Percentiles rank a stretch among this genome's conserved stretches.
These are phyloP conservation scores for Debaryomyces coudertii DNA, from an alignment of 1,139 yeast genomes.

Conservation along the genomic window DNA sequence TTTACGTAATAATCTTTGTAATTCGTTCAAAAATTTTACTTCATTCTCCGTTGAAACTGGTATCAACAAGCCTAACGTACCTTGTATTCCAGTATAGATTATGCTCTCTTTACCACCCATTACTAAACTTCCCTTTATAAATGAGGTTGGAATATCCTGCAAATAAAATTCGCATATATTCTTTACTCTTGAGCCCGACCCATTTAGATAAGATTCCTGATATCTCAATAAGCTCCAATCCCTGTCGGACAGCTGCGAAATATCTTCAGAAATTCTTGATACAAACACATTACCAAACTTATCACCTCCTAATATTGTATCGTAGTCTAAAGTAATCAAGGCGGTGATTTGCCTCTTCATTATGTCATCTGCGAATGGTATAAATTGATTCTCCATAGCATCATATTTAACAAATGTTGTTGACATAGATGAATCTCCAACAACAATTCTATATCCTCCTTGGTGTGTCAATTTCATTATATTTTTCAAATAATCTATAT, in stretches of 20 bases:
- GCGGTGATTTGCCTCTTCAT: conserved; percentile 69
- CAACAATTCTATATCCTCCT: conserved; percentile 59
- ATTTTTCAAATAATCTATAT: conserved; percentile 37
- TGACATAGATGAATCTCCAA: conserved; percentile 68
- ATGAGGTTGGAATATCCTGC: conserved; percentile 71
- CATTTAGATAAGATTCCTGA: conserved; percentile 48
- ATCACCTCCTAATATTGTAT: conserved; percentile 86
- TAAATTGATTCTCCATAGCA: conserved; percentile 50
- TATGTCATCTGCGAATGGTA: conserved; percentile 71
- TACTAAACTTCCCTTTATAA: conserved; percentile 55
- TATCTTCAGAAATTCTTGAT: conserved; percentile 55
- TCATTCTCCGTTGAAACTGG: conserved; percentile 72
- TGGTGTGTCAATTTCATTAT: conserved; percentile 57
- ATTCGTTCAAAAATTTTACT: conserved; percentile 55
- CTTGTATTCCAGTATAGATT: conserved; percentile 76
- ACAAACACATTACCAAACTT: conserved; percentile 81
- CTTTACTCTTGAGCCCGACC: conserved; percentile 56
- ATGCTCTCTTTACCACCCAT: conserved; percentile 70
- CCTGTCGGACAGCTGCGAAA: conserved; percentile 50
- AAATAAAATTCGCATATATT: conserved; percentile 63
- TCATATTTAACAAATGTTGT: conserved; percentile 62
- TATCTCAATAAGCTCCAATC: conserved; percentile 50
- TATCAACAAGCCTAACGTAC: conserved; percentile 72
- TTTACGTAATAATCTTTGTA: conserved; percentile 55
- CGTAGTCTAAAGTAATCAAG: conserved; percentile 63